Evolutionary conservation across 2,329 filamentous ascomycete species (phyloP).

Genomic region (Xylariaceae sp.): DNA sequence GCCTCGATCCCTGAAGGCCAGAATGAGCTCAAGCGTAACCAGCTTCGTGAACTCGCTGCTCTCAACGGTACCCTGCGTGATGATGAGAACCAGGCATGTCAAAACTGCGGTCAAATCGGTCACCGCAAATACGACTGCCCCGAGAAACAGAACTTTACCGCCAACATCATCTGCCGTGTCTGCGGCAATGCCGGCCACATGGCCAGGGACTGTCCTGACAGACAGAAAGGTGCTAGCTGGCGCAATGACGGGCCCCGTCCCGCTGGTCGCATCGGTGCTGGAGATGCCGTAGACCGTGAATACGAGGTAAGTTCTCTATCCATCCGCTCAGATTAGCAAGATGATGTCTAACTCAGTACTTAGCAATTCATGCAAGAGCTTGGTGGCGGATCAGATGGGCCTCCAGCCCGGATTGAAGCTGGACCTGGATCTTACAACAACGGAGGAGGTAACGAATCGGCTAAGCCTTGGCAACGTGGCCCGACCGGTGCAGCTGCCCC

Average conservation of each 20-base stretch:
- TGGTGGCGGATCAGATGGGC: constrained; percentile 64
- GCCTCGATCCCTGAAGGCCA: constrained; percentile 98
- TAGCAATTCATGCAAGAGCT: constrained; percentile 98
- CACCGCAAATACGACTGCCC: constrained; percentile 99
- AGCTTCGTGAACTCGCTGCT: constrained; percentile 93
- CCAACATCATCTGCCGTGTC: constrained; percentile 97
- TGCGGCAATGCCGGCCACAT: constrained; percentile 98
- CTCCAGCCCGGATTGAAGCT: constrained; percentile 80
- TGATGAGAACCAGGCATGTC: constrained; percentile 98
- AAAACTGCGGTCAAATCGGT: constrained; percentile 98
- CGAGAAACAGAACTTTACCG: constrained; percentile 96
- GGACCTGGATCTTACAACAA: constrained; percentile 62
- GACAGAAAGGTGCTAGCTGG: constrained; percentile 87
- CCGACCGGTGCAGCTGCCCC: constrained; percentile 81
- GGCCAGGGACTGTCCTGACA: constrained; percentile 94
- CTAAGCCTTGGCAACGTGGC: constrained; percentile 84
- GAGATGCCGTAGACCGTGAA: constrained; percentile 86
- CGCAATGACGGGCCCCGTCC: constrained; percentile 65
- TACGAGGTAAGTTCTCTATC: constrained; percentile 70
- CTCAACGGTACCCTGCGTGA: constrained; percentile 98
- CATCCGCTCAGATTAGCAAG: not conserved
- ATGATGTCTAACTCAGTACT: constrained; percentile 37
- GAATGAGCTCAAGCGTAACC: constrained; percentile 98
- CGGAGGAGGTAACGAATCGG: constrained; percentile 42
- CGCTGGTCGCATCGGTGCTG: constrained; percentile 66